A percentile compares a stretch with the other conserved stretches of the same genome.
Conservation (phyloP, 2,329 filamentous ascomycete genomes). For the Pezicula neosporulosa region DNA sequence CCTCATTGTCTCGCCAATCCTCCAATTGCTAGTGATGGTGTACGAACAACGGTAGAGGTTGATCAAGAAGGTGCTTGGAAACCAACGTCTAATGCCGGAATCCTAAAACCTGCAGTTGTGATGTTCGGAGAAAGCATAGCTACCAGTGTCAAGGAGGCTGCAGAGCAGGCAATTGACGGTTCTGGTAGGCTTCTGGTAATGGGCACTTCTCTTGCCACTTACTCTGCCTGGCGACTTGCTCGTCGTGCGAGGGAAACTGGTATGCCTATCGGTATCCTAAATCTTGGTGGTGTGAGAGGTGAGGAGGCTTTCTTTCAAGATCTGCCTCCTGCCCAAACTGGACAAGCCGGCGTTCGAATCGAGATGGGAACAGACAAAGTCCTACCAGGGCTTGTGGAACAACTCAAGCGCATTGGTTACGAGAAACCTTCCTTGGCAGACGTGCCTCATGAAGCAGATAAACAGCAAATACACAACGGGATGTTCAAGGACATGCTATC, state of each 20-base stretch:
- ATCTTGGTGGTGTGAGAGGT: constrained; percentile 78
- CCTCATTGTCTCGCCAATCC: constrained; percentile 71
- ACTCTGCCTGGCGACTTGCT: constrained; percentile 88
- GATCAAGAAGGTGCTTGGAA: constrained; percentile 81
- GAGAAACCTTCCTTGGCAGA: constrained; percentile 22
- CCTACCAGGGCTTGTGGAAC: constrained; percentile 53
- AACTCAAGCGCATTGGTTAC: constrained; percentile 32
- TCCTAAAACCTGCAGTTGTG: constrained; percentile 88
- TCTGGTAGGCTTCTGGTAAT: constrained; percentile 74
- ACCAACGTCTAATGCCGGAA: constrained; percentile 62
- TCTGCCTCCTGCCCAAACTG: constrained; percentile 47
- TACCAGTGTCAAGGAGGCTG: constrained; percentile 63
- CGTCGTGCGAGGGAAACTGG: constrained; percentile 77
- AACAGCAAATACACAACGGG: constrained; percentile 21
- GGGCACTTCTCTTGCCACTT: constrained; percentile 89
- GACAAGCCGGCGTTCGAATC: constrained; percentile 50
- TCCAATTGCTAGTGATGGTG: constrained; percentile 51
- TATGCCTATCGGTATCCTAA: constrained; percentile 85
- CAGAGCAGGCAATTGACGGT: constrained; percentile 75
- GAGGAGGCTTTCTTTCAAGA: constrained; percentile 69
- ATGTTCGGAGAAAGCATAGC: constrained; percentile 96
- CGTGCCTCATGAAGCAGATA: constrained; percentile 20
- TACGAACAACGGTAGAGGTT: constrained; percentile 56
- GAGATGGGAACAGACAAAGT: constrained; percentile 56
- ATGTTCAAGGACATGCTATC: constrained; percentile 60